These are phyloP conservation scores for Colletotrichum lupini DNA, from an alignment of 2,329 filamentous ascomycete genomes.

Conservation along the genomic window DNA sequence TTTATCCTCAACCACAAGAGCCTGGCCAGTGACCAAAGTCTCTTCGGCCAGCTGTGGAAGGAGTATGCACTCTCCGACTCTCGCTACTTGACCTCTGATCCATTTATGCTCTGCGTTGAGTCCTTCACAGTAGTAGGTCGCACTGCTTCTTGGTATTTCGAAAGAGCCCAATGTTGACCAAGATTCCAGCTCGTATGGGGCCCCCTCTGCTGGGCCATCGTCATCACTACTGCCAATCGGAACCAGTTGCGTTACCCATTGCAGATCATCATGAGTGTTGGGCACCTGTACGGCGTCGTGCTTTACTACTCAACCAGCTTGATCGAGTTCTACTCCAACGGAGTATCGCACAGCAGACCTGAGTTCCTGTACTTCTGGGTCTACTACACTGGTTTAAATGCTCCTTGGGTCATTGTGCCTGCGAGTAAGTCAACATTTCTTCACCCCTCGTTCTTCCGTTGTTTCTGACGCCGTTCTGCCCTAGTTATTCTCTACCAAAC, in stretches of 20 bases:
- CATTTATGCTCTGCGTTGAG: constrained; percentile 90
- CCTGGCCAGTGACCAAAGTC: constrained; percentile 74
- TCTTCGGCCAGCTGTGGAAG: constrained; percentile 92
- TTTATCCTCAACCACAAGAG: constrained; percentile 76
- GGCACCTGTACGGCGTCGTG: constrained; percentile 70
- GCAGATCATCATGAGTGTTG: constrained; percentile 62
- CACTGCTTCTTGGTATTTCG: not conserved
- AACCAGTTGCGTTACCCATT: constrained; percentile 60
- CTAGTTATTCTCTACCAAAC: constrained; percentile 20
- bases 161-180: not conserved
- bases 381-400: constrained; percentile 71
- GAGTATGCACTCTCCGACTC: constrained; percentile 91
- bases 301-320: constrained; percentile 71
- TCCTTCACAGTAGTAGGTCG: constrained; percentile 77
- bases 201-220: constrained; percentile 65
- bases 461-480: not conserved
- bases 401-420: constrained; percentile 70
- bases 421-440: constrained; percentile 53
- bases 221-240: constrained; percentile 55
- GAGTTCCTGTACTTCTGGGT: constrained; percentile 72
- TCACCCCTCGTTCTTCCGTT: not conserved
- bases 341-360: constrained; percentile 65
- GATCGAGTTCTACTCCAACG: constrained; percentile 57
- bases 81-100: constrained; percentile 83
- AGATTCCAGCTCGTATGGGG: constrained; percentile 63